Percentiles rank a stretch among this genome's conserved stretches.
These are phyloP conservation scores for Prunus persica DNA, from an alignment of 306 rosid species.

Conservation along the genomic window DNA sequence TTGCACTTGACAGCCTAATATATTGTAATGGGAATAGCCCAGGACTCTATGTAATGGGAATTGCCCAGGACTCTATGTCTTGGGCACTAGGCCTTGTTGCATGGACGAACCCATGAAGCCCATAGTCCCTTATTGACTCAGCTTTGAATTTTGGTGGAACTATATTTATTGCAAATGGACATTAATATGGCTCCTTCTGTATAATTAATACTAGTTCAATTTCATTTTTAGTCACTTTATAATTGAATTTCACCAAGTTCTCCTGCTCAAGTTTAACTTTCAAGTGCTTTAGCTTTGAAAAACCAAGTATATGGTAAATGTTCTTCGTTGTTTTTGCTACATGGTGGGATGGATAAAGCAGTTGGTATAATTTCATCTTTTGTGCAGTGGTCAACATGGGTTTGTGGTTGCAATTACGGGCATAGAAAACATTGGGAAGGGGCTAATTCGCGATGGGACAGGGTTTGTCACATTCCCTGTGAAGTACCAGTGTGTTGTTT, in stretches of 20 bases:
- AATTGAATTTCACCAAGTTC: not conserved
- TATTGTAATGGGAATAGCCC: too few species aligned
- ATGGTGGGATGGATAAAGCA: slow-evolving; percentile 5
- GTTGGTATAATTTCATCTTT: slow-evolving; percentile 11
- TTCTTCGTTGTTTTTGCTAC: not conserved
- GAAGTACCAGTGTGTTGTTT: slow-evolving; percentile 93
- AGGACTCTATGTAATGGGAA: too few species aligned
- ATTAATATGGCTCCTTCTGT: too few species aligned
- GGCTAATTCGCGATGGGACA: slow-evolving; percentile 80
- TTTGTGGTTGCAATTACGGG: slow-evolving; percentile 96
- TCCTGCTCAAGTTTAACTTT: not conserved
- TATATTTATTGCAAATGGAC: too few species aligned
- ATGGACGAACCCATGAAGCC: too few species aligned
- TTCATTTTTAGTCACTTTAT: not conserved
- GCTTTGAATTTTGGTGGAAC: too few species aligned
- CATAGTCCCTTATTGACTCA: too few species aligned
- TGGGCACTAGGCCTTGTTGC: too few species aligned
- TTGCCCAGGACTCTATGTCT: too few species aligned
- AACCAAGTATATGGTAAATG: not conserved
- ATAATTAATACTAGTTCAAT: too few species aligned
- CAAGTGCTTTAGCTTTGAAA: not conserved
- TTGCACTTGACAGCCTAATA: too few species aligned
- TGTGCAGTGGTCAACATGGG: slow-evolving; percentile 85
- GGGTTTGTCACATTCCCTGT: slow-evolving; percentile 92
- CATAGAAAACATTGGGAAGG: slow-evolving; percentile 64